Conservation (phyloP, 208 protist genomes). For the Acanthamoeba triangularis region DNA sequence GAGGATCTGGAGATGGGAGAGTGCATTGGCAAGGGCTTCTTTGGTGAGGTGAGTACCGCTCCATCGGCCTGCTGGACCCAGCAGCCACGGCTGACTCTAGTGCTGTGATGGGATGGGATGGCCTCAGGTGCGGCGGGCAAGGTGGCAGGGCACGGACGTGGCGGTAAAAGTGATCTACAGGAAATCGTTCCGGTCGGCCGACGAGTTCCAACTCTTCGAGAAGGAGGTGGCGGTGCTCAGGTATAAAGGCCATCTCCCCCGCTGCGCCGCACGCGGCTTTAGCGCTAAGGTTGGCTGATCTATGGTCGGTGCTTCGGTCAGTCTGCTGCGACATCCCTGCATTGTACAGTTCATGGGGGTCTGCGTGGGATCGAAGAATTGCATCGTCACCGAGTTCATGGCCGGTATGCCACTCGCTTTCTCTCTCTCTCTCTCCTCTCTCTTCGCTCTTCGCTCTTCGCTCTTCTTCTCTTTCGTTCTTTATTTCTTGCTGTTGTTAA, state of each 20-base stretch:
- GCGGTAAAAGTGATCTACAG: conserved; percentile 28
- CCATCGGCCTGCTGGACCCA: neutral
- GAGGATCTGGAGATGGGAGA: conserved; percentile 40
- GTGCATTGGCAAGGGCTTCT: conserved; percentile 37
- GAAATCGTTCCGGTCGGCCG: neutral
- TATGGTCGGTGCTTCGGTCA: neutral
- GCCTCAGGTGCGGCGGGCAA: neutral
- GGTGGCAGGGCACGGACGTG: conserved; percentile 25
- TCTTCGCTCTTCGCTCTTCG: neutral
- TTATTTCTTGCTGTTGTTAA: neutral
- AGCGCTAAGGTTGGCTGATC: neutral
- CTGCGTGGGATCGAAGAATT: neutral
- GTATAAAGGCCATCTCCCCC: neutral
- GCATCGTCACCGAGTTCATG: conserved; percentile 51
- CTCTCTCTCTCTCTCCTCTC: neutral
- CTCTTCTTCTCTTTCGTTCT: neutral
- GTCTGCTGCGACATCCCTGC: conserved; percentile 48
- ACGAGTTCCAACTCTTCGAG: conserved; percentile 22
- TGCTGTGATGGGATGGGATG: neutral
- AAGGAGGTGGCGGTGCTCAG: conserved; percentile 37
- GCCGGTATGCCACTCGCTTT: neutral
- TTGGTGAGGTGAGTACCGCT: neutral
- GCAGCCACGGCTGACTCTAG: neutral
- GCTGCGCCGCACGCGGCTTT: neutral
- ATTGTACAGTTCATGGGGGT: conserved; percentile 63